Evolutionary conservation across 371 early-diverging fungal genomes (phyloP).

Genomic region (Thermomucor indicae-seudaticae): DNA sequence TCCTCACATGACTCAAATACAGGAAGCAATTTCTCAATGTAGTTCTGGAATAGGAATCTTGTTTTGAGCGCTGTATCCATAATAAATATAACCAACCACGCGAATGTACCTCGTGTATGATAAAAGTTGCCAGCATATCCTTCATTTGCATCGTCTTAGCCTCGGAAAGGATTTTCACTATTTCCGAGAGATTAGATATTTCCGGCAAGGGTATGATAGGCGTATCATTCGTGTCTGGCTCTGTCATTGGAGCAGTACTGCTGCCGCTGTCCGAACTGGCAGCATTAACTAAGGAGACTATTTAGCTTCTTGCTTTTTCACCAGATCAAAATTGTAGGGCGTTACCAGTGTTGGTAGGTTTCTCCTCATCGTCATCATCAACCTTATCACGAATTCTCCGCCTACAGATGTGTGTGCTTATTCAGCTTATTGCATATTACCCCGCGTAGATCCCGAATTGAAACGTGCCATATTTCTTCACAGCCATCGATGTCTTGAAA

Average conservation of each 20-base stretch:
- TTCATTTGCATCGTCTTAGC: conserved; percentile 44
- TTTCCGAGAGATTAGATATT: conserved; percentile 59
- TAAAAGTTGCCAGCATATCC: conserved; percentile 45
- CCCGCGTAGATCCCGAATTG: too few species aligned
- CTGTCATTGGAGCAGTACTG: background rate
- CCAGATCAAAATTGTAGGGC: too few species aligned
- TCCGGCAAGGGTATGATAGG: conserved; percentile 57
- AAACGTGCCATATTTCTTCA: conserved; percentile 70
- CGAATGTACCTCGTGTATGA: conserved; percentile 41
- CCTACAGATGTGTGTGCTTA: conserved; percentile 4
- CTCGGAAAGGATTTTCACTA: conserved; percentile 48
- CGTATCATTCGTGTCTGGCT: conserved; percentile 6
- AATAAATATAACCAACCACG: conserved; percentile 8
- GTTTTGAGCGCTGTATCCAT: background rate
- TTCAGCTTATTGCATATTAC: conserved; percentile 12
- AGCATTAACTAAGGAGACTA: too few species aligned
- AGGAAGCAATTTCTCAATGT: conserved; percentile 65
- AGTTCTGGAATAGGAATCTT: conserved; percentile 40
- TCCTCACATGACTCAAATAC: conserved; percentile 82
- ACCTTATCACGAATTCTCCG: conserved; percentile 1
- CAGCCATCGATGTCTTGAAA: conserved; percentile 88
- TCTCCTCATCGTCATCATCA: too few species aligned
- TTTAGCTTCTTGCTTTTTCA: too few species aligned
- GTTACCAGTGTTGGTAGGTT: too few species aligned
- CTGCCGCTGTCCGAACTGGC: background rate